phyloP scores from a whole-genome alignment of 352 stramenopile genomes.

The Globisporangium splendens region DNA sequence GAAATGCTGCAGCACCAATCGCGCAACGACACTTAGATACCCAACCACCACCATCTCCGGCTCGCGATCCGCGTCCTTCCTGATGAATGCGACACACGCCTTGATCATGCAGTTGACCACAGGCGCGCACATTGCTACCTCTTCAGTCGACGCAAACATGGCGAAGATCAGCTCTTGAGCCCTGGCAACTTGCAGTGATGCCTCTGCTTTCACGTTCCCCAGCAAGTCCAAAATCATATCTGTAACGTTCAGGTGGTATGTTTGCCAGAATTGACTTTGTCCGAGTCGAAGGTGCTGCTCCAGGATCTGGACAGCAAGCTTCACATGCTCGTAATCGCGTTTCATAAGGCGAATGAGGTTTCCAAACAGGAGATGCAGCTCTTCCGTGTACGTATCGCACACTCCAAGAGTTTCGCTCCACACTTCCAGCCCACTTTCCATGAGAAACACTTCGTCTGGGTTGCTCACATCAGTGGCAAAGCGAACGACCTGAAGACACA shows the following conservation, averaged over 20 bases:
- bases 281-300: slow-evolving; percentile 66
- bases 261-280: slow-evolving; percentile 58
- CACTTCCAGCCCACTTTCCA: slow-evolving; percentile 77
- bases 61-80: slow-evolving; percentile 33
- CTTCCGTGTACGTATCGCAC: slow-evolving; percentile 50
- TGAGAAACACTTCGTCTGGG: slow-evolving; percentile 80
- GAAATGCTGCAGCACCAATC: slow-evolving; percentile 43
- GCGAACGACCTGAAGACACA: slow-evolving; percentile 66
- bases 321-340: slow-evolving; percentile 78
- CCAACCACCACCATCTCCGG: slow-evolving; percentile 56
- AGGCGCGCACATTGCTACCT: slow-evolving; percentile 28
- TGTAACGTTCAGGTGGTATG: slow-evolving; percentile 42
- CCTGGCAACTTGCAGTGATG: slow-evolving; percentile 49
- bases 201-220: slow-evolving; percentile 70
- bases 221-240: slow-evolving; percentile 45
- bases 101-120: slow-evolving; percentile 43
- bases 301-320: slow-evolving; percentile 49
- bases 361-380: slow-evolving; percentile 62
- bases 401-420: slow-evolving; percentile 61
- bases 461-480: slow-evolving; percentile 78
- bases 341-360: slow-evolving; percentile 67
- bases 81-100: slow-evolving; percentile 41
- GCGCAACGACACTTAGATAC: slow-evolving; percentile 58
- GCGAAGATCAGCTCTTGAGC: slow-evolving; percentile 40
- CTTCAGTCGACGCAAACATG: slow-evolving; percentile 27